Evolutionary conservation across 2,329 filamentous ascomycete genomes (phyloP), one percentile per base, ranked within the genome.

Genomic region (Exophiala dermatitidis): DNA sequence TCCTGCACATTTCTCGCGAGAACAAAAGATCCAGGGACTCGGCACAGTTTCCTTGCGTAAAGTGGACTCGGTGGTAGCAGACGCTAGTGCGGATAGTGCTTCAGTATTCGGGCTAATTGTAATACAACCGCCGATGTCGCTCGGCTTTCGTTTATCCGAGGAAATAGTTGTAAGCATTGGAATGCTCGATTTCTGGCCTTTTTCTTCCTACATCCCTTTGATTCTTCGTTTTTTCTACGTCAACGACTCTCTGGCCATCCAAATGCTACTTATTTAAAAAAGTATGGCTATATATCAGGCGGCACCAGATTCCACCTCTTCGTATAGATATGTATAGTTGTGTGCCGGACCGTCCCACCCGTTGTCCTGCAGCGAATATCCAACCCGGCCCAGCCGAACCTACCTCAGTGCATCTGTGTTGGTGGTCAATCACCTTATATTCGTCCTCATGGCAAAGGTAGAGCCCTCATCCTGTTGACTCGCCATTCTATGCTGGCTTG

Each of bases 1-100:
- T 37, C 46, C 49, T 50, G 50, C 53, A 56, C 32, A 32, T 45
- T 47, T 36, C 32, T 46, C 28, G 28, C 4, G 6, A 19, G 28
- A 32, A 31, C 28, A 45, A 30, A 31, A 9, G 28, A 45, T 6
- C 28, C 19, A 8, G 31, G 12, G 6, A 7, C 19, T 41, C 46
- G 46, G 5, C 46, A 48, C 4, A 48, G 34, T 26, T 48, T 38
- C 46, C 46, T 32, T 7, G n/a, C 6, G 12, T 6, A 47, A 45
- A 4, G 28, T 32, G 28, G 42, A 19, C 19, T 19, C 19, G 19
- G 19, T 19, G 19, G 19, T 19, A 19, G 19, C 19, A 19, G 19
- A 19, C 19, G 19, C 19, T 19, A 19, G 19, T 19, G 19, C 19
- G 19, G 19, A 19, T 19, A 19, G 19, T 19, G 19, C 19, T 19